A percentile compares a stretch with the other conserved stretches of the same genome.
phyloP scores from a whole-genome alignment of 202 grass and related monocot genomes.

The Dendrocalamus latiflorus region DNA sequence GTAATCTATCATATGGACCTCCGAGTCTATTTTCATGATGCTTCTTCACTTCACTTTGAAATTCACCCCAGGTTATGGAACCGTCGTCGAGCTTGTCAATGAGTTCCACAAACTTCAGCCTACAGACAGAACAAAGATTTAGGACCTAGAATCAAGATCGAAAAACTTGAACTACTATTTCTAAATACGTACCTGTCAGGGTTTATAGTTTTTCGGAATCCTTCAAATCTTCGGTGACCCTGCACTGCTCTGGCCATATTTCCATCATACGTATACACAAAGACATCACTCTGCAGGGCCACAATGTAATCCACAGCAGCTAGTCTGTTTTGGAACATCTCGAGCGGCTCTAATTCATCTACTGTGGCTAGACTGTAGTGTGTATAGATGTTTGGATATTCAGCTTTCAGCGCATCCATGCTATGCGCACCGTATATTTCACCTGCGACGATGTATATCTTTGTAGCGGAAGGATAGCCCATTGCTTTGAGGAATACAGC shows the following conservation, averaged over 20 bases:
- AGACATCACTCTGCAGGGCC: conserved; percentile 51
- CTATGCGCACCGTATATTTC: conserved; percentile 54
- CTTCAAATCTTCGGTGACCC: conserved; percentile 64
- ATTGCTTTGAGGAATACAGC: conserved; percentile 68
- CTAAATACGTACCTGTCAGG: conserved; percentile 54
- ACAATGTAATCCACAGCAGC: conserved; percentile 73
- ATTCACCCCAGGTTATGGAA: conserved; percentile 38
- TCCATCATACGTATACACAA: conserved; percentile 70
- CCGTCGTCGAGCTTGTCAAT: conserved; percentile 52
- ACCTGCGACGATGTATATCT: conserved; percentile 70
- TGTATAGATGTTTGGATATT: conserved; percentile 66
- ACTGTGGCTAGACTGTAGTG: conserved; percentile 49
- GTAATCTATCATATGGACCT: conserved; percentile 61
- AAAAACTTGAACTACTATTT: not conserved
- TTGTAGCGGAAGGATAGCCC: conserved; percentile 57
- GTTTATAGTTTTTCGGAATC: conserved; percentile 68
- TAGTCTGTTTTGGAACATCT: conserved; percentile 52
- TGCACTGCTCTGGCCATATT: conserved; percentile 80
- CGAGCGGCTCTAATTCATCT: conserved; percentile 56
- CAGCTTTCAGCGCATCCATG: conserved; percentile 42
- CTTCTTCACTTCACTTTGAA: conserved; percentile 41
- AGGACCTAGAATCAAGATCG: not conserved
- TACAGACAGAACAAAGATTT: not conserved
- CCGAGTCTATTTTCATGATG: conserved; percentile 47
- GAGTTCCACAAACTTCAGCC: conserved; percentile 55